Evolutionary conservation across 2,329 filamentous ascomycete species (phyloP), one percentile per base, ranked within the genome.

Genomic region (Tolypocladium endophyticum): DNA sequence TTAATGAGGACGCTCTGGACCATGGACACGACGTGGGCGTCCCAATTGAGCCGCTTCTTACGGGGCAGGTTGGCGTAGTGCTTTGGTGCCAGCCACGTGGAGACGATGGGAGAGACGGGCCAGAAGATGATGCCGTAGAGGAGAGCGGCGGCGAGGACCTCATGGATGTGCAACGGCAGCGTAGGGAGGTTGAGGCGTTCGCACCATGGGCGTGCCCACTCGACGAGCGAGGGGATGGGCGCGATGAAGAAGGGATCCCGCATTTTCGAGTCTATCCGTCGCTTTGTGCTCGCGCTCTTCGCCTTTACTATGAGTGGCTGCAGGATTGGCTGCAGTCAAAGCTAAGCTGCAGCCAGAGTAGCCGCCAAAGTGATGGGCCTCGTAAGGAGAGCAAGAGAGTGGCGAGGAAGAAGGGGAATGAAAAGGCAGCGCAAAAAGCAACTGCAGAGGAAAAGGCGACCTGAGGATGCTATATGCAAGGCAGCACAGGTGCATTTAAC

Each of bases 21-120:
- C 65, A 94, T 81, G n/a, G 88, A 92, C 38, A 94, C 90, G 59
- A 93, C 86, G 70, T 93, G 90, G 30, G 91, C 87, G 71, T 95
- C 86, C 90, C 90, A 94, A 78, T 89, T 94, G 63, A 91, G 78
- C 53, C 74, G 74, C 69, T 81, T 82, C 60, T 87, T 89, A 59
- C 82, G 80, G 33, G 77, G 75, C 56, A 85, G 82, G 65, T 90
- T 80, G 38, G 77, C 71, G 75, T 94, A 94, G 65, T 82, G 79
- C 54, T 77, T 67, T 3, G 87, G 84, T 64, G 88, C 85, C 61
- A 91, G 71, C 60, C 76, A 69, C 54, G 74, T 78, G 39, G 88
- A 92, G 41, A 92, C 58, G 47, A 78, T 68, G 8, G 90, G 90
- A 57, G 90, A 88, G 63, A 92, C 68, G 62, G 85, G 80, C 65